Evolutionary conservation across 257 asterid species (phyloP), one percentile per base, ranked within the genome.

Genomic region (Hygrophila difformis): DNA sequence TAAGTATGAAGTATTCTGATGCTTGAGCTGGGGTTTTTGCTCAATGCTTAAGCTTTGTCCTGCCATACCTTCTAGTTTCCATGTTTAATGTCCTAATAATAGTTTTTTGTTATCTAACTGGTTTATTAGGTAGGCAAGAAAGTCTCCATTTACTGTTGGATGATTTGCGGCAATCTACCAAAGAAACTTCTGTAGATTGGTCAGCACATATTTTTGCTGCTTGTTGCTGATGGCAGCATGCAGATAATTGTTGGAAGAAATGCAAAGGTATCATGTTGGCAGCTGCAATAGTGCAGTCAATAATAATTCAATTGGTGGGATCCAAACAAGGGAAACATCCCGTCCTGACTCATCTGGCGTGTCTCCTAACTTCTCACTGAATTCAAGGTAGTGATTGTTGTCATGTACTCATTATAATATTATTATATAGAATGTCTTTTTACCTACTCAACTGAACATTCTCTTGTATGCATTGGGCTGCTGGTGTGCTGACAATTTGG

Each of bases 251-350:
- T 75, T 64, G 58, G 95, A 66, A 82, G 87, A 86, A 64, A 91
- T 91, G 99, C 99, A 86, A 76, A 86, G 97, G 81, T 86, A 82
- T 91, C 99, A 86, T 78, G 66, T 71, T 72, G 70, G 70, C 70
- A 81, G 83, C 97, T 78, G 99, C 99, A 80, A 75, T 67, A 78
- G 93, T 80, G 97, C 99, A 86, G 94, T 86, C 57, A 91, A 79
- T 57, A 89, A 85, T 70, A 67, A 71, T 77, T 66, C 81, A 55
- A 58, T 72, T 54, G 55, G 76, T 47, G 96, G 94, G 60, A 19
- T 80, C 61, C 81, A 89, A 66, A 59, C 84, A 39, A 78, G 97
- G 77, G 99, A 91, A 57, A 39, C 71, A 35, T 69, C 94, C 52
- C 88, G 97, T 62, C 67, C 64, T 26, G 97, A 91, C 26, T 58